Evolutionary conservation across 148 eudicot species (phyloP).

Genomic region (Mesembryanthemum crystallinum): DNA sequence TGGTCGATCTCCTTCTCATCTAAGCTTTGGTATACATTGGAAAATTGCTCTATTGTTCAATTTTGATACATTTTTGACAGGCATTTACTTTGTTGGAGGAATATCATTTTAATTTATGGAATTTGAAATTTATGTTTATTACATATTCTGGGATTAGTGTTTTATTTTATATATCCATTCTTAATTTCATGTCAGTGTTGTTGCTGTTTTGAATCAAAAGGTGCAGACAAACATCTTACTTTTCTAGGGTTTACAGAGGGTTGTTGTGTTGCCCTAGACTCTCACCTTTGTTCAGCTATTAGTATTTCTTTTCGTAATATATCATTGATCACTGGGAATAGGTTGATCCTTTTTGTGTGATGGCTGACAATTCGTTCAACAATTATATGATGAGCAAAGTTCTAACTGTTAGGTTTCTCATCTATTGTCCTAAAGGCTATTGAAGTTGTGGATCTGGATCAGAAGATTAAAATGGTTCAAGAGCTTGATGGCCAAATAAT

Average conservation of each 20-base stretch:
- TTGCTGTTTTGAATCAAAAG: constrained; percentile 2
- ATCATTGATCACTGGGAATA: not conserved
- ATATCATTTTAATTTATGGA: not conserved
- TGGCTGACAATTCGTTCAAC: not conserved
- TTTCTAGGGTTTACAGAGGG: not conserved
- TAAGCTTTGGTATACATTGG: not conserved
- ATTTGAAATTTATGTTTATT: not conserved
- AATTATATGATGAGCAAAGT: not conserved
- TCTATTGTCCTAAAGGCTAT: constrained; percentile 58
- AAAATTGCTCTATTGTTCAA: not conserved
- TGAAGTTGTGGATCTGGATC: constrained; percentile 98
- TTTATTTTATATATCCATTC: not conserved
- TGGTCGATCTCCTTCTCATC: not conserved
- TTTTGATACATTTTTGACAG: not conserved
- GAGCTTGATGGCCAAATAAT: constrained; percentile 93
- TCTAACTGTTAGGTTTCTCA: not conserved
- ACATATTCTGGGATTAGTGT: not conserved
- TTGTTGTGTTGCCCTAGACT: not conserved
- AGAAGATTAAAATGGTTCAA: constrained; percentile 86
- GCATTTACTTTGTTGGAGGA: not conserved
- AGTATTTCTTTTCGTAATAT: not conserved
- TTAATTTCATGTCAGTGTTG: not conserved
- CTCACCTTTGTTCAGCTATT: not conserved
- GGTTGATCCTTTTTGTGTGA: not conserved
- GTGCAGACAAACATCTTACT: not conserved